phyloP scores from a whole-genome alignment of 2,329 filamentous ascomycete genomes.

The Mycosphaerella sp. region DNA sequence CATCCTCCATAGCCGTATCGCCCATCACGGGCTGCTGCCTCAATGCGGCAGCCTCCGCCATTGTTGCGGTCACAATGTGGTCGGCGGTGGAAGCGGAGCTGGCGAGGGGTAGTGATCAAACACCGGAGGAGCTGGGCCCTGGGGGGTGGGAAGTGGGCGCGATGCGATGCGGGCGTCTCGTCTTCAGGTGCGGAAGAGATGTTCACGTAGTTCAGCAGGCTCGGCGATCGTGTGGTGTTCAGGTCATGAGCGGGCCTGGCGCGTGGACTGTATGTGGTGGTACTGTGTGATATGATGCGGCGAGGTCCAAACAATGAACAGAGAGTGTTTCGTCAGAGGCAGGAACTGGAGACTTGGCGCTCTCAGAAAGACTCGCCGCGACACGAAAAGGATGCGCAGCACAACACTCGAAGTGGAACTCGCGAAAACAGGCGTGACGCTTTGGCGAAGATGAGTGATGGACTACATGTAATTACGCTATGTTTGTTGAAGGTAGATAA shows the following conservation, averaged over 20 bases:
- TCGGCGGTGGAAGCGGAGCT: slow-evolving; percentile 6
- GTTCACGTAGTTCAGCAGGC: background rate
- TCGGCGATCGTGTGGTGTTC: background rate
- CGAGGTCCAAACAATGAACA: background rate
- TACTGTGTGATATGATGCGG: background rate
- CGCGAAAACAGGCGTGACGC: background rate
- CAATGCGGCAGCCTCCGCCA: slow-evolving; percentile 33
- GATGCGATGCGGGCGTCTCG: background rate
- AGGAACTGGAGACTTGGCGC: background rate
- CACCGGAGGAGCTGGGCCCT: slow-evolving; percentile 2
- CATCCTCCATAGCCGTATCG: slow-evolving; percentile 99
- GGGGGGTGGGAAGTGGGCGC: slow-evolving; percentile 1
- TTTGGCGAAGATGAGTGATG: background rate
- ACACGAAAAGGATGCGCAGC: background rate
- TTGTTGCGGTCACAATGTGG: slow-evolving; percentile 9
- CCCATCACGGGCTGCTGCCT: slow-evolving; percentile 25
- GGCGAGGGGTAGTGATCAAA: slow-evolving; percentile 7
- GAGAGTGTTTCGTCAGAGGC: background rate
- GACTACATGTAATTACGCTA: background rate
- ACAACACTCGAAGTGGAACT: background rate
- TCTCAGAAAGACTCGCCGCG: background rate
- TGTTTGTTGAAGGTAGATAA: background rate
- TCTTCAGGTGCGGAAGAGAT: background rate
- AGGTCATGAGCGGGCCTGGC: background rate
- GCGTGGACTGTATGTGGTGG: background rate